Percentiles rank a stretch among this genome's conserved stretches.
phyloP scores from a whole-genome alignment of 2,329 filamentous ascomycete genomes.

The Pseudogymnoascus sp. region DNA sequence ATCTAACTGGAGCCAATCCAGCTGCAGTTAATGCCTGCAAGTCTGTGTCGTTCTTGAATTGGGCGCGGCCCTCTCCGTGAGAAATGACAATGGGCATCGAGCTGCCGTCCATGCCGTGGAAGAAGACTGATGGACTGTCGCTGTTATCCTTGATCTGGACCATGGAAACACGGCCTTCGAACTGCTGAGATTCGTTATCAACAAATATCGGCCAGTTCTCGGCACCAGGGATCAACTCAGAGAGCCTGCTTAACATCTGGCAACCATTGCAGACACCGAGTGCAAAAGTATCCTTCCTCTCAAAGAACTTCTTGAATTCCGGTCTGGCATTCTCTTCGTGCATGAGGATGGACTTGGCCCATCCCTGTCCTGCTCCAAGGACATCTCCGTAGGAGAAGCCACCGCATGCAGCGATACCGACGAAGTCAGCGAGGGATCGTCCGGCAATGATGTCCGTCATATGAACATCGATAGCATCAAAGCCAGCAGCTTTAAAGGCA shows the following conservation, averaged over 20 bases:
- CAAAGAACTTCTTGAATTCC: conserved; percentile 80
- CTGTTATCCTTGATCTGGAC: conserved; percentile 62
- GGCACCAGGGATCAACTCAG: conserved; percentile 78
- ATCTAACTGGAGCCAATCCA: conserved; percentile 68
- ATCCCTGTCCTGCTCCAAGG: conserved; percentile 89
- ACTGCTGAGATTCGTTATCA: conserved; percentile 76
- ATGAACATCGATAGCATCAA: conserved; percentile 86
- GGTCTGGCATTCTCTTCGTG: conserved; percentile 63
- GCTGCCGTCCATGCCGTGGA: conserved; percentile 78
- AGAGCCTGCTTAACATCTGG: conserved; percentile 81
- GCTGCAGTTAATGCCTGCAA: conserved; percentile 49
- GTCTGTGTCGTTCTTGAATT: conserved; percentile 49
- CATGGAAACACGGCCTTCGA: conserved; percentile 83
- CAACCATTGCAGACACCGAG: conserved; percentile 96
- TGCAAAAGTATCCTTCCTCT: conserved; percentile 78
- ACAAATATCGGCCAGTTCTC: conserved; percentile 79
- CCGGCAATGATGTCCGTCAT: conserved; percentile 87
- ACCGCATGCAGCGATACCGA: conserved; percentile 86
- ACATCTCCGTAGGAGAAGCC: conserved; percentile 89
- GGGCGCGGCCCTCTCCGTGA: conserved; percentile 82
- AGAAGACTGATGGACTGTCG: conserved; percentile 64
- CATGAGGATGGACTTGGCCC: conserved; percentile 87
- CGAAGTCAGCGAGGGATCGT: conserved; percentile 71
- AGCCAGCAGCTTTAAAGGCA: conserved; percentile 83
- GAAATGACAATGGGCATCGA: conserved; percentile 78